Percentiles rank a stretch among this genome's conserved stretches.
These are phyloP conservation scores for Xylariaceae sp. DNA, from an alignment of 2,329 filamentous ascomycete species.

Conservation along the genomic window DNA sequence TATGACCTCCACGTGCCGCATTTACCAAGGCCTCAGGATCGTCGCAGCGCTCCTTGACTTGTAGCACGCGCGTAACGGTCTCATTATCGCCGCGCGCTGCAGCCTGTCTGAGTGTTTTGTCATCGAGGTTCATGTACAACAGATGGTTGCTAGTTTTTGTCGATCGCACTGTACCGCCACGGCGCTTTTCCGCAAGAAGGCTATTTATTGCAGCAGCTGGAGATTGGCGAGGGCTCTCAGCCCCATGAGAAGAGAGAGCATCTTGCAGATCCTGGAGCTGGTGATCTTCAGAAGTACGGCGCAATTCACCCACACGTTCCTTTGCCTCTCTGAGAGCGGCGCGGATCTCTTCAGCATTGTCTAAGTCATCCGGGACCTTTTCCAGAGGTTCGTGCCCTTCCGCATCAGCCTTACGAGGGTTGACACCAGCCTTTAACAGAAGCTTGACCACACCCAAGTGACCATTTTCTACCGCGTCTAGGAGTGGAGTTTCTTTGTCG, in stretches of 20 bases:
- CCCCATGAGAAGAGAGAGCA: slow-evolving; percentile 57
- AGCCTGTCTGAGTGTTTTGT: slow-evolving; percentile 65
- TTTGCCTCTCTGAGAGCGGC: slow-evolving; percentile 66
- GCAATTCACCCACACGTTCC: slow-evolving; percentile 60
- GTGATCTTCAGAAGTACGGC: slow-evolving; percentile 64
- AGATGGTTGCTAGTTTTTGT: slow-evolving; percentile 69
- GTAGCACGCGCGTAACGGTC: slow-evolving; percentile 65
- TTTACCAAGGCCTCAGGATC: slow-evolving; percentile 90
- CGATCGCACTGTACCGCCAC: slow-evolving; percentile 61
- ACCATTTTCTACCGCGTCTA: slow-evolving; percentile 96
- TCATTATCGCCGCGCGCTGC: slow-evolving; percentile 67
- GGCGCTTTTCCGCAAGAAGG: slow-evolving; percentile 49
- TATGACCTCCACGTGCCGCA: slow-evolving; percentile 89
- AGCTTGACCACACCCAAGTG: slow-evolving; percentile 88
- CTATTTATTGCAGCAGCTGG: slow-evolving; percentile 50
- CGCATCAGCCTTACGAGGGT: slow-evolving; percentile 89
- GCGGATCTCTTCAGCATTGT: slow-evolving; percentile 82
- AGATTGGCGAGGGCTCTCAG: slow-evolving; percentile 64
- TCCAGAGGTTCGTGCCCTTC: slow-evolving; percentile 92
- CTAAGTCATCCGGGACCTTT: slow-evolving; percentile 74
- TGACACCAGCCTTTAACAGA: slow-evolving; percentile 83
- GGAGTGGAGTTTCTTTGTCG: slow-evolving; percentile 88
- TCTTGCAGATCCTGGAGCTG: slow-evolving; percentile 55
- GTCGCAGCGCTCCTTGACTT: slow-evolving; percentile 65
- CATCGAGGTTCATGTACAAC: slow-evolving; percentile 67